These are phyloP conservation scores for Dryadomyces sulphureus DNA, from an alignment of 2,329 filamentous ascomycete species.

Conservation along the genomic window DNA sequence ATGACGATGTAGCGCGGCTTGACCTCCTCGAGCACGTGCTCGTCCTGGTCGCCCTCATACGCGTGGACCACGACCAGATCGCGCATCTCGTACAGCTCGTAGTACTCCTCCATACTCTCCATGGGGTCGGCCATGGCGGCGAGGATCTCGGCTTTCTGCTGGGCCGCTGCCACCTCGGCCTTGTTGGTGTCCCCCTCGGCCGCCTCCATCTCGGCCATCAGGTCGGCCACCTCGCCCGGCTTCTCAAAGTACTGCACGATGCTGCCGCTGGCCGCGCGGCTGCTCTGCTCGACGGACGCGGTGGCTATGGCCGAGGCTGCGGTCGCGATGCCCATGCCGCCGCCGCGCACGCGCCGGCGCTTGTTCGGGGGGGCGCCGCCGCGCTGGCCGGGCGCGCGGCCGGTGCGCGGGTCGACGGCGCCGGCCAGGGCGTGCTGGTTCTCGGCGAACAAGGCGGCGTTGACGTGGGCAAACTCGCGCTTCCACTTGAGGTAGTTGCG, in stretches of 20 bases:
- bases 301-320: conserved; percentile 6
- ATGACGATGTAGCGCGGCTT: conserved; percentile 93
- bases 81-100: conserved; percentile 80
- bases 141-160: conserved; percentile 61
- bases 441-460: conserved; percentile 60
- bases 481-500: conserved; percentile 87
- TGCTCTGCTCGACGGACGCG: neutral
- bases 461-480: conserved; percentile 73
- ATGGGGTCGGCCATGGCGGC: conserved; percentile 50
- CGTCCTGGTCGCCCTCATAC: conserved; percentile 91
- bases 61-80: conserved; percentile 81
- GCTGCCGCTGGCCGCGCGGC: conserved; percentile 48
- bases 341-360: conserved; percentile 63
- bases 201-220: conserved; percentile 73
- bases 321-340: conserved; percentile 33
- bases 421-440: conserved; percentile 64
- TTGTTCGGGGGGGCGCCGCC: conserved; percentile 69
- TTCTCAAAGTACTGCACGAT: conserved; percentile 70
- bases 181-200: conserved; percentile 48
- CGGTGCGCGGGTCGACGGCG: conserved; percentile 39
- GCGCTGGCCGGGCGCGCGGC: conserved; percentile 25
- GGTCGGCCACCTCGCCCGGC: conserved; percentile 62
- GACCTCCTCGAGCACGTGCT: conserved; percentile 88
- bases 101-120: conserved; percentile 85
- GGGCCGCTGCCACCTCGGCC: conserved; percentile 8